These are phyloP conservation scores for Ogataea kodamae DNA, from an alignment of 805 yeast species.

Conservation along the genomic window DNA sequence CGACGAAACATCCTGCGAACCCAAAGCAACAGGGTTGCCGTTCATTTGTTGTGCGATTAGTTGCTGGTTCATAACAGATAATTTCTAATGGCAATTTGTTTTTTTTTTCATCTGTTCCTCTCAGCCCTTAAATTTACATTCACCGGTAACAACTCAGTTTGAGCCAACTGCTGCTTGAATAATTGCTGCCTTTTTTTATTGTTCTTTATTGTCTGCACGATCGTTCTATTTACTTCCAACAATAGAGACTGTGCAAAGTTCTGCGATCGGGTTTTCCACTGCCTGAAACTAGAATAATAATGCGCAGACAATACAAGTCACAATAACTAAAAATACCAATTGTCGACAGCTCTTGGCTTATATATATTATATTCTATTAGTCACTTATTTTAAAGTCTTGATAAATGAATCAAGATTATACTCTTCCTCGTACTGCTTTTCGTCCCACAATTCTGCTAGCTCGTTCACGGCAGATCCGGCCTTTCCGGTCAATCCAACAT, in stretches of 20 bases:
- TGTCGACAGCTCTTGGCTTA: too few relatives aligned
- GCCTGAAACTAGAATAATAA: too few relatives aligned
- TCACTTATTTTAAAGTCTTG: slow-evolving; percentile 49
- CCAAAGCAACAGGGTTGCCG: slow-evolving; percentile 20
- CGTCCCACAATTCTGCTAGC: slow-evolving; percentile 94
- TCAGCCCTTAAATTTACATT: slow-evolving; percentile 7
- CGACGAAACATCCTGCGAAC: slow-evolving; percentile 19
- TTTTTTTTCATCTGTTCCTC: slow-evolving; percentile 9
- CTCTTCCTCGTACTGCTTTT: slow-evolving; percentile 93
- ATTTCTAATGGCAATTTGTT: slow-evolving; percentile 8
- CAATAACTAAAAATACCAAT: too few relatives aligned
- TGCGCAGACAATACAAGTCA: too few relatives aligned
- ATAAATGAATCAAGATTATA: slow-evolving; percentile 91
- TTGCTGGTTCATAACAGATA: slow-evolving; percentile 21
- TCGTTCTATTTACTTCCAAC: slow-evolving; percentile 1
- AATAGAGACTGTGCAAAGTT: slow-evolving; percentile 3
- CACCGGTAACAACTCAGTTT: slow-evolving; percentile 9
- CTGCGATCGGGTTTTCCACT: slow-evolving; percentile 8
- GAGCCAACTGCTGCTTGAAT: slow-evolving; percentile 9
- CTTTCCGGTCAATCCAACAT: slow-evolving; percentile 77
- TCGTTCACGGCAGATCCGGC: slow-evolving; percentile 87
- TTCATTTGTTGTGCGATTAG: slow-evolving; percentile 21
- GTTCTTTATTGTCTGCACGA: slow-evolving; percentile 1
- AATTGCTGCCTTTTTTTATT: slow-evolving; percentile 2
- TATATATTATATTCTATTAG: too few relatives aligned